Evolutionary conservation across 148 eudicot genomes (phyloP).

Genomic region (Vaccinium corymbosum): DNA sequence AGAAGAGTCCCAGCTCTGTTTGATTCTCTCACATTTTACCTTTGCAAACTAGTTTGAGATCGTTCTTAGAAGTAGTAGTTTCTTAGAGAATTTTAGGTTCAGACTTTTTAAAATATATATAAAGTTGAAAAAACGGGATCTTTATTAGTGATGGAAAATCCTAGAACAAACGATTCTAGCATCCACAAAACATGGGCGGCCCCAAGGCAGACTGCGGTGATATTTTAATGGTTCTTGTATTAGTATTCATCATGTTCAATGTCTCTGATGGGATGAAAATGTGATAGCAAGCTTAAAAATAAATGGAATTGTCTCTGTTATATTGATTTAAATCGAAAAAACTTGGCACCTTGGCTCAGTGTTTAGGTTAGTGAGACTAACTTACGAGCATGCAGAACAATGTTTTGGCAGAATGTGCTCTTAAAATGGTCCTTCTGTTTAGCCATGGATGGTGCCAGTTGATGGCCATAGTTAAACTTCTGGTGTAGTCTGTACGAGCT

Average conservation of each 20-base stretch:
- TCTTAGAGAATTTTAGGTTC: not conserved
- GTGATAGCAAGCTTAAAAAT: not conserved
- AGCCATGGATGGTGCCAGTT: too few relatives aligned
- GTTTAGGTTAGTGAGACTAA: not conserved
- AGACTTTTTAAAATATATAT: not conserved
- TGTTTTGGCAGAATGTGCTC: not conserved
- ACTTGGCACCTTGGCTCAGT: not conserved
- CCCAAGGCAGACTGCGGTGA: not conserved
- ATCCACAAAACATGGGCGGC: not conserved
- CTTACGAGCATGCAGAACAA: not conserved
- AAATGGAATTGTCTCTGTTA: not conserved
- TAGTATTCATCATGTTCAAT: not conserved
- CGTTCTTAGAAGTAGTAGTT: not conserved
- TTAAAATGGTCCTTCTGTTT: not conserved
- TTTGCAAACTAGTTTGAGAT: not conserved
- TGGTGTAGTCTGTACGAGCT: too few relatives aligned
- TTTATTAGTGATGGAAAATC: not conserved
- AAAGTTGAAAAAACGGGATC: not conserved
- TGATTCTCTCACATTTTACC: not conserved
- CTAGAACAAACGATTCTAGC: not conserved
- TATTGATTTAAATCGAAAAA: not conserved
- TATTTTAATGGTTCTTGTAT: not conserved
- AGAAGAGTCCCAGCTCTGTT: not conserved
- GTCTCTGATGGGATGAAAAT: not conserved
- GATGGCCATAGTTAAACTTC: too few relatives aligned